A percentile compares a stretch with the other conserved stretches of the same genome.
Conservation (phyloP, 1,139 yeast species). For the Eremothecium gossypii region DNA sequence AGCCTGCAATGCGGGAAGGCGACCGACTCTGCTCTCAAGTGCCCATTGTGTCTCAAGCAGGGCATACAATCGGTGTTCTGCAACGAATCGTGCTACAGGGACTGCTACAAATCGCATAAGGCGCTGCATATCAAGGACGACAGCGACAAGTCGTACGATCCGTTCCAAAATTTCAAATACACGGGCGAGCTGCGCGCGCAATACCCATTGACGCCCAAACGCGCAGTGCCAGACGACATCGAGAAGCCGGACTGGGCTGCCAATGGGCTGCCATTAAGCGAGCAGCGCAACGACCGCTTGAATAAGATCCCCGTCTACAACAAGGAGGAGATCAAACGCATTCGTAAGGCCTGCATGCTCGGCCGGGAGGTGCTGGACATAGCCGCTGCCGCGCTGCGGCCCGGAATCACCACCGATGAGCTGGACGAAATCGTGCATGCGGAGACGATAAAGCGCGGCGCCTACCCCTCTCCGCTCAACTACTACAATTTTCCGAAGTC, state of each 20-base stretch:
- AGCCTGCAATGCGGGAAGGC: constrained; percentile 79
- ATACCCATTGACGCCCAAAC: constrained; percentile 71
- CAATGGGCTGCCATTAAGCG: constrained; percentile 71
- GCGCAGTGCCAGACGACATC: constrained; percentile 63
- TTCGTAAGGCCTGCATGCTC: constrained; percentile 63
- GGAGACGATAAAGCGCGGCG: constrained; percentile 80
- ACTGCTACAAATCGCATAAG: constrained; percentile 57
- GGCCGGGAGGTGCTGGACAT: constrained; percentile 83
- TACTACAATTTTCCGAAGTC: constrained; percentile 92
- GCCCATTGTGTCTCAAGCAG: constrained; percentile 84
- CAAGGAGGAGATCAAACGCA: constrained; percentile 59
- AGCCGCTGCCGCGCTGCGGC: constrained; percentile 73
- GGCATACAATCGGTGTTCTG: constrained; percentile 63
- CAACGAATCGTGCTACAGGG: constrained; percentile 74
- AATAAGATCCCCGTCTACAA: constrained; percentile 55
- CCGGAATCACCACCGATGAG: constrained; percentile 92
- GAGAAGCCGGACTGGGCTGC: constrained; percentile 77
- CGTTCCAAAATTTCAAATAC: constrained; percentile 71
- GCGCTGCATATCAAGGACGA: constrained; percentile 39
- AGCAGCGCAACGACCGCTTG: constrained; percentile 62
- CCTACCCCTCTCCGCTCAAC: constrained; percentile 93
- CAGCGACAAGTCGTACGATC: constrained; percentile 49
- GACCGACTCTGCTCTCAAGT: constrained; percentile 67
- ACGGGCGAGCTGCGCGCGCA: constrained; percentile 68
- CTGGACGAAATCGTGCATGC: constrained; percentile 78